Evolutionary conservation across 495 filamentous ascomycete species (phyloP).

Genomic region (Tuber indicum): DNA sequence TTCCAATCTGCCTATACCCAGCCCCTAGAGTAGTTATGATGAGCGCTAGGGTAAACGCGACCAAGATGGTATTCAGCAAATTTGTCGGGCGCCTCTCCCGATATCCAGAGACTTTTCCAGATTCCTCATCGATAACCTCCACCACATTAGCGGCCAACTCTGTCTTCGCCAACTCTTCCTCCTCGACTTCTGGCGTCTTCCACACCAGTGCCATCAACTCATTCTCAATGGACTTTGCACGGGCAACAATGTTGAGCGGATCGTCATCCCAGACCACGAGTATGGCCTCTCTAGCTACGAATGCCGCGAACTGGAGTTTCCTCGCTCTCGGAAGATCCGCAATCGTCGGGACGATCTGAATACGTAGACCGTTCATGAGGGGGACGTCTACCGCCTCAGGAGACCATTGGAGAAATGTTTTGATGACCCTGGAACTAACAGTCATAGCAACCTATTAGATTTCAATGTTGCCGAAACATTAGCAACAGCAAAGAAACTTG

Average conservation of each 20-base stretch:
- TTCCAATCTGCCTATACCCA: constrained; percentile 59
- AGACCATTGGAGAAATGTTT: constrained; percentile 64
- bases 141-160: constrained; percentile 43
- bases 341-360: constrained; percentile 66
- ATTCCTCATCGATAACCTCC: constrained; percentile 63
- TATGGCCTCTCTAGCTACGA: constrained; percentile 60
- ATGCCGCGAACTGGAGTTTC: constrained; percentile 71
- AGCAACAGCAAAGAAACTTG: background rate
- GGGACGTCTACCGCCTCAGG: constrained; percentile 68
- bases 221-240: constrained; percentile 62
- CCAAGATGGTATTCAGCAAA: constrained; percentile 60
- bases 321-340: constrained; percentile 60
- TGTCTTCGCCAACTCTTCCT: constrained; percentile 52
- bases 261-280: constrained; percentile 75
- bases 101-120: constrained; percentile 54
- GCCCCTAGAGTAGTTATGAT: constrained; percentile 60
- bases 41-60: constrained; percentile 57
- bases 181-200: constrained; percentile 49
- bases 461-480: constrained; percentile 18
- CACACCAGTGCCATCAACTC: constrained; percentile 70
- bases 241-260: constrained; percentile 57
- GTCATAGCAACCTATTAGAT: constrained; percentile 66
- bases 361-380: constrained; percentile 62
- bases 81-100: constrained; percentile 57
- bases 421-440: constrained; percentile 67